Evolutionary conservation across 2,329 filamentous ascomycete genomes (phyloP), one percentile per base, ranked within the genome.

Genomic region (Achaetomium macrosporum): DNA sequence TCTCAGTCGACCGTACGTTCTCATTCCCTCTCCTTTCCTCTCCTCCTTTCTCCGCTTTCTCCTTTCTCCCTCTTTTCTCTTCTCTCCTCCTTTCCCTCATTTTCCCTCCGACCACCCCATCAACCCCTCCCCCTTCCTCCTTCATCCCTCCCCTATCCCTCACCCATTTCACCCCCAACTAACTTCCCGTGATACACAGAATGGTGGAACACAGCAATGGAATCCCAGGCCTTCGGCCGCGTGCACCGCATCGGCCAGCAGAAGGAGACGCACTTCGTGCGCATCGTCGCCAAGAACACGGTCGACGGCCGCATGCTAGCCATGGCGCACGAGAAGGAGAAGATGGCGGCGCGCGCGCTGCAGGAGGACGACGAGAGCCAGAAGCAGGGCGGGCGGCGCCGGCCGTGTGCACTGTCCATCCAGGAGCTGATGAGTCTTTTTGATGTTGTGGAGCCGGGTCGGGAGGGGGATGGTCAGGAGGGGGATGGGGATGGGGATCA

Each of bases 201-300:
- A 0, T 83, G 79, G 78, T 89, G 81, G 81, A 88, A 88, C 52
- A 66, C 66, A 1, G 71, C 75, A 0, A 65, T 73, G 0, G 83
- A 89, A 59, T 69, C 81, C n/a, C 87, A 89, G 60, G 83, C 79
- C 0, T 76, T 76, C 41, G 70, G 70, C 1, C 77, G 87, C 0
- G 78, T 88, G 0, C 79, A 78, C 59, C 76, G 87, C 5, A 82
- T 84, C 2, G 85, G 85, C 0, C 87, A 92, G 57, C 56, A 62
- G 0, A 78, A 83, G 40, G 70, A 79, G 31, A 83, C 84, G 0
- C 70, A 79, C 12, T 76, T 87, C 53, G 74, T 29, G 1, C 74
- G 81, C 0, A 72, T 90, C 25, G 66, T 81, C 0, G 72, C 83
- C 0, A 66, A 71, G 1, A 70, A 77, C 5, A 78, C 75, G 0